These are phyloP conservation scores for Rhizopogon vesiculosus DNA, from an alignment of 768 basidiomycete species.

Conservation along the genomic window DNA sequence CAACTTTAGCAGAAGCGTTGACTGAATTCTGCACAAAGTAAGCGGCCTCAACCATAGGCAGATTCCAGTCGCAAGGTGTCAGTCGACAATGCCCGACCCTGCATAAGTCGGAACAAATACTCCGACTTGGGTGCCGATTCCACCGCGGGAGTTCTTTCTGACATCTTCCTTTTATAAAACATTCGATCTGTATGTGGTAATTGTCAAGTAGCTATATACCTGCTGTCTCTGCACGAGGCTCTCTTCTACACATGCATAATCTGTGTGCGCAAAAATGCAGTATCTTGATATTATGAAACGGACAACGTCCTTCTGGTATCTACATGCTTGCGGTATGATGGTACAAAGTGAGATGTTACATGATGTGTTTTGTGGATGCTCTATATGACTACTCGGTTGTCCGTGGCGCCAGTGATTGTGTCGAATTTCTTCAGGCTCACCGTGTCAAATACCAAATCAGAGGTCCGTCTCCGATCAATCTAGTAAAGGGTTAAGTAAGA, in stretches of 20 bases:
- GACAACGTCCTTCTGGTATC: neutral
- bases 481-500: neutral
- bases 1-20: no score
- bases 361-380: neutral
- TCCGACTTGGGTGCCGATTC: no score
- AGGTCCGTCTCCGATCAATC: slow-evolving; percentile 9
- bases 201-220: no score
- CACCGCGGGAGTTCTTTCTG: no score
- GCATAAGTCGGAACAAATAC: no score
- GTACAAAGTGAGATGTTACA: neutral
- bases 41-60: no score
- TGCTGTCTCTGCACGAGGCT: no score
- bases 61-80: no score
- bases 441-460: slow-evolving; percentile 17
- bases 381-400: neutral
- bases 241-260: neutral
- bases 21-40: no score
- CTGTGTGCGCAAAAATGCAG: neutral
- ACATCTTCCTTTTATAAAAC: no score
- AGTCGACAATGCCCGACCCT: no score
- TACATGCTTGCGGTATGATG: neutral
- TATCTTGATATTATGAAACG: neutral
- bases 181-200: no score
- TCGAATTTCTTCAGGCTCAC: slow-evolving; percentile 11
- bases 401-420: neutral